Conservation (phyloP, 768 basidiomycete species). For the Lactifluus piperatus region DNA sequence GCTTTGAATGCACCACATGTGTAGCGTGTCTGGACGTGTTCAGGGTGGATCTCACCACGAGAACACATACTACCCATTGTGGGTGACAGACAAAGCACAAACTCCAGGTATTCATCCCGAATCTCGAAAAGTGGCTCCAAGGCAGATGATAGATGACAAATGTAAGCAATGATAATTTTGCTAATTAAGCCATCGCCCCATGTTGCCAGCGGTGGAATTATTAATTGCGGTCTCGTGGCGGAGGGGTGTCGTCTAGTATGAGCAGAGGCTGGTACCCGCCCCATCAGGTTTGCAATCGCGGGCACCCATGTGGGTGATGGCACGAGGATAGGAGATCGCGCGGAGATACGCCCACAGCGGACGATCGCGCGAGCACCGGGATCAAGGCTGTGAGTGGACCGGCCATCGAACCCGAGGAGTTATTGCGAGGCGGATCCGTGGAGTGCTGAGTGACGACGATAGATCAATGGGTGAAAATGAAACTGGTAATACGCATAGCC, state of each 20-base stretch:
- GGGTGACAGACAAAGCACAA: background rate
- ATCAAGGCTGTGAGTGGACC: background rate
- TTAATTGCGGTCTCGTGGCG: background rate
- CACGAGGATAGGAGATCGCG: background rate
- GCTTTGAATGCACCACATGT: background rate
- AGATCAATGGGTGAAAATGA: background rate
- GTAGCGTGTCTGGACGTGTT: background rate
- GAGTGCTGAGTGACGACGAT: background rate
- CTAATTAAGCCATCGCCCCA: background rate
- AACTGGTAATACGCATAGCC: background rate
- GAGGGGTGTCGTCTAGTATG: background rate
- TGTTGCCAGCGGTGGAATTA: background rate
- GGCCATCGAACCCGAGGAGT: background rate
- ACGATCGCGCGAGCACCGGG: background rate
- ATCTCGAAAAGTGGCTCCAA: background rate
- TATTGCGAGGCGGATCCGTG: background rate
- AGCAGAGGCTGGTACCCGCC: background rate
- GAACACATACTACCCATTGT: background rate
- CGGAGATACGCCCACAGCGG: slow-evolving; percentile 5
- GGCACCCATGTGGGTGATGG: background rate
- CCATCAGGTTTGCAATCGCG: background rate
- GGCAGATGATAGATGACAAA: background rate
- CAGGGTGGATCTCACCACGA: background rate
- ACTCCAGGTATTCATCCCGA: background rate
- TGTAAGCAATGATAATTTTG: background rate